Base-by-base conservation (phyloP, 2,329 filamentous ascomycete genomes). In the Fusarium abutilonis region DNA sequence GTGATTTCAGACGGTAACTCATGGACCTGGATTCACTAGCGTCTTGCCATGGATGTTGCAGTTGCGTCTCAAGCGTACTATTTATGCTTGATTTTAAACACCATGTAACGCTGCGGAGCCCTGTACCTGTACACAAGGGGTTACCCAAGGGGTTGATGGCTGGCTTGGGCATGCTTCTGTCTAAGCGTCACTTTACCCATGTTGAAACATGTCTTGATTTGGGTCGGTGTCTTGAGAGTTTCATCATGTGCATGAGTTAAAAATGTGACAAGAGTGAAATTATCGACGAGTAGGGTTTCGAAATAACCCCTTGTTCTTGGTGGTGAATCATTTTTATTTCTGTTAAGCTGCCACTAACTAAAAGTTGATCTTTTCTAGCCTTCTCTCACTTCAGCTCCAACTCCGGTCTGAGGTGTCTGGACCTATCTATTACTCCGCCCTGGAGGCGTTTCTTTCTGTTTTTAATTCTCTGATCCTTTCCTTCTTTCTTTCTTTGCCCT, bases 401-500 rank as follows among this genome's bases (percentile, higher is more conserved):
- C 32, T 53, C 10, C 11, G 8, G 29, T 35, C 10, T 9, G 14
- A 17, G 9, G 9, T 19, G 14, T 21, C 19, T 19, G 4, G 19
- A 15, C 15, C 13, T 17, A 36, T 36, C 11, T 36, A 19, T 34
- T 38, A 14, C 32, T 34, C 17, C 11, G 60, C 61, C 60, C 61
- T 56, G 61, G 61, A 14, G 60, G 61, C 60, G 13, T 46, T 43
- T 52, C 32, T 13, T 15, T 55, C 10, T 4, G 19, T 38, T 4
- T 9, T 31, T 39, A 13, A 21, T 19, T 19, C 19, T 19, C 3
- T 19, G n/a, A n/a, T n/a, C n/a, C n/a, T n/a, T n/a, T n/a, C n/a
- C n/a, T 32, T 11, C 39, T 51, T 39, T 36, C 10, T 7, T 38
- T 49, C 39, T 53, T 45, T 43, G 63, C 58, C 63, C 63, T 52